Percentiles rank a stretch among this genome's conserved stretches.
phyloP scores from a whole-genome alignment of 2,329 filamentous ascomycete species.

The Colletotrichum sp. region DNA sequence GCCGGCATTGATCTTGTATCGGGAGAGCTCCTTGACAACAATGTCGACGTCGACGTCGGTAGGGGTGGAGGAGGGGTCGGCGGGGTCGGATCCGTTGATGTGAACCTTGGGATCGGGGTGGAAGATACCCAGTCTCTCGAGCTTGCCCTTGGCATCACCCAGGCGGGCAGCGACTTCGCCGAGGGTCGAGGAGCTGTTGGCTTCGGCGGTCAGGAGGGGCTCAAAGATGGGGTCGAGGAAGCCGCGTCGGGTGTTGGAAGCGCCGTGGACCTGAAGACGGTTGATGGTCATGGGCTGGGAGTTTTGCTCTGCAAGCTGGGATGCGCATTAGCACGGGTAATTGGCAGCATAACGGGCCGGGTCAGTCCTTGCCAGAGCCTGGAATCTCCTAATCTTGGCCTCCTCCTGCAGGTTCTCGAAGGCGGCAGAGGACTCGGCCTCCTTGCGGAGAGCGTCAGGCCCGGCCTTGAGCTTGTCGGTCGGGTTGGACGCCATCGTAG shows the following conservation, averaged over 20 bases:
- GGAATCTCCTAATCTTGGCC: constrained; percentile 42
- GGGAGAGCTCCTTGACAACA: constrained; percentile 80
- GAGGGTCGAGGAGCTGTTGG: constrained; percentile 75
- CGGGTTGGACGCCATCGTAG: constrained; percentile 37
- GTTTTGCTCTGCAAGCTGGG: constrained; percentile 18
- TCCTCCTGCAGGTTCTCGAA: constrained; percentile 42
- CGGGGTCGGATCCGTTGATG: constrained; percentile 75
- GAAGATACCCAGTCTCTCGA: constrained; percentile 87
- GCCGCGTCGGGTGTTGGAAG: constrained; percentile 78
- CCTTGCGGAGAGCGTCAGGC: constrained; percentile 39
- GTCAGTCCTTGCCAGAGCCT: constrained; percentile 36
- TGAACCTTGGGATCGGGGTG: constrained; percentile 82
- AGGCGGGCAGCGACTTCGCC: constrained; percentile 79
- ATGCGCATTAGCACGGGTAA: background rate
- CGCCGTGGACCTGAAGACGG: constrained; percentile 83
- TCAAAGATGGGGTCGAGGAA: constrained; percentile 85
- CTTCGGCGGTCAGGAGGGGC: constrained; percentile 75
- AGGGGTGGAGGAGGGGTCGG: constrained; percentile 71
- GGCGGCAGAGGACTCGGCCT: constrained; percentile 42
- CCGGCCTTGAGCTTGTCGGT: constrained; percentile 46
- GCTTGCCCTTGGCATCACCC: constrained; percentile 72
- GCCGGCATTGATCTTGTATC: constrained; percentile 89
- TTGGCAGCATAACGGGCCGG: background rate
- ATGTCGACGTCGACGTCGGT: constrained; percentile 86
- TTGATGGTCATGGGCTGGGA: constrained; percentile 80